Conservation (phyloP, 2,329 filamentous ascomycete genomes). For the Clonostachys chloroleuca region DNA sequence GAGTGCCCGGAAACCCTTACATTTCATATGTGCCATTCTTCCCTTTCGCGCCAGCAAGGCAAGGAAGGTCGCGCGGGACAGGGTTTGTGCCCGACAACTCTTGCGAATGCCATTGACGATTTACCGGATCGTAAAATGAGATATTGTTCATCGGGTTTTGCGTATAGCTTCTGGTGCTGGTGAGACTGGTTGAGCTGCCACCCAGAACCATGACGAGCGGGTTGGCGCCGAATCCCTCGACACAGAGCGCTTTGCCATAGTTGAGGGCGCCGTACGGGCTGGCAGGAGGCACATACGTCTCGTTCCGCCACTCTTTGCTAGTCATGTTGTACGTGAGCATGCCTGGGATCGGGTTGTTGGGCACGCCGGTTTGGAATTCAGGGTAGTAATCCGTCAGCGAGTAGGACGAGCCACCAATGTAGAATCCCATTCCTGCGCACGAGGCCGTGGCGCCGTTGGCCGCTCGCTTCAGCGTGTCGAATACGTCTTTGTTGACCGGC, state of each 20-base stretch:
- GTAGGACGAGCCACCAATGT: conserved; percentile 15
- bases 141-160: no score
- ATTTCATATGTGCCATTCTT: background rate
- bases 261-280: conserved; percentile 11
- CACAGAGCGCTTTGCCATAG: background rate
- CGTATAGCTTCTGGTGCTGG: no score
- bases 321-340: conserved; percentile 13
- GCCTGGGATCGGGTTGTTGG: conserved; percentile 12
- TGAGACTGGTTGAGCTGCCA: no score
- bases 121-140: background rate
- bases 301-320: conserved; percentile 9
- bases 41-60: background rate
- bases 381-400: no score
- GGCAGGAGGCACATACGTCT: conserved; percentile 21
- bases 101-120: background rate
- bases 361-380: no score
- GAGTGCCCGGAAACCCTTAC: background rate
- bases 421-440: conserved; percentile 17
- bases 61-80: background rate
- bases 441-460: conserved; percentile 16
- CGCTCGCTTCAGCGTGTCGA: conserved; percentile 22
- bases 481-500: conserved; percentile 22
- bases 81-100: background rate
- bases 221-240: no score
- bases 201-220: no score